Conservation (phyloP, 179 eudicot genomes). For the Gypsophila paniculata region DNA sequence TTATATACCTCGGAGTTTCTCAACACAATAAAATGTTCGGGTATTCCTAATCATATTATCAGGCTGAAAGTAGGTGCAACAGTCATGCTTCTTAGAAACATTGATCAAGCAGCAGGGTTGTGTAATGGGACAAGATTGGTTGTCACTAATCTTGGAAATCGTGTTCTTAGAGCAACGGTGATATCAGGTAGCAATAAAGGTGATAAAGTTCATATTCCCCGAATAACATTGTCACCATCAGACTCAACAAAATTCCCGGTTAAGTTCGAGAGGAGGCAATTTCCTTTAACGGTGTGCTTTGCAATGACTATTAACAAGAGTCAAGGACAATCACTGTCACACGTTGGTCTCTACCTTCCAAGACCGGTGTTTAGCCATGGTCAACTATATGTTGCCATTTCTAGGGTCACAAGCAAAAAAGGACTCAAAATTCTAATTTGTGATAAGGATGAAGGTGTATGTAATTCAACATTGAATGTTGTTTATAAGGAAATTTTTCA, state of each 20-base stretch:
- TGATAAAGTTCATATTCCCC: background rate
- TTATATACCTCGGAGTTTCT: no score
- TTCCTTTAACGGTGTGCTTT: background rate
- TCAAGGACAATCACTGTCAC: no score
- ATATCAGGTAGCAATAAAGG: background rate
- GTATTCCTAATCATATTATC: background rate
- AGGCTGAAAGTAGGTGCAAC: conserved; percentile 2
- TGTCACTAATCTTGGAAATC: background rate
- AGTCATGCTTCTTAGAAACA: conserved; percentile 4
- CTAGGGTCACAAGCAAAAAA: no score
- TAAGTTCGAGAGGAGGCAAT: background rate
- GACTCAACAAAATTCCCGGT: background rate
- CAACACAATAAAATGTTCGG: background rate
- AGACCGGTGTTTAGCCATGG: no score
- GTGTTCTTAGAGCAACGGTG: background rate
- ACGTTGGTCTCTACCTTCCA: no score
- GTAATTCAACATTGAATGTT: no score
- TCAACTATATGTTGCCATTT: no score
- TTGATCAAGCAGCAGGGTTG: background rate
- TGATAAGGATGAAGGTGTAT: no score
- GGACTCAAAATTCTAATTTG: no score
- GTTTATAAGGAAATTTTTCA: no score
- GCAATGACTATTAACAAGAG: no score
- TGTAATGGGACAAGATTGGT: background rate
- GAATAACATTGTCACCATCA: background rate